phyloP scores from a whole-genome alignment of 768 basidiomycete genomes.

The Neoboletus brunneissimus region DNA sequence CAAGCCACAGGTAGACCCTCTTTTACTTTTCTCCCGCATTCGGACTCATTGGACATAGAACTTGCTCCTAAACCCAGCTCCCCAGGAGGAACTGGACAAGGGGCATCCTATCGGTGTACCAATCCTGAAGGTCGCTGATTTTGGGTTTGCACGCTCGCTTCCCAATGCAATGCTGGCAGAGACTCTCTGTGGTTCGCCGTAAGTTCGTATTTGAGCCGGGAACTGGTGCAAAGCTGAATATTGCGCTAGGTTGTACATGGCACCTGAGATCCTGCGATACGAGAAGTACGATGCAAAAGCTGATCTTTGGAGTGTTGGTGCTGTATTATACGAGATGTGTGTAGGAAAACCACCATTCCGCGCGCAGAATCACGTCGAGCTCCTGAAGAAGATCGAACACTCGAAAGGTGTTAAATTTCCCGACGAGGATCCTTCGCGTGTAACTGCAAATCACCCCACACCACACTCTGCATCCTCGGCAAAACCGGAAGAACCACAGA shows the following conservation, averaged over 20 bases:
- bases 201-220: slow-evolving; percentile 33
- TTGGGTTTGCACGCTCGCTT: slow-evolving; percentile 92
- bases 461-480: slow-evolving; percentile 16
- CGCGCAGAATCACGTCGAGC: slow-evolving; percentile 93
- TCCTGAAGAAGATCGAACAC: slow-evolving; percentile 88
- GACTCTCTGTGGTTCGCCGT: slow-evolving; percentile 97
- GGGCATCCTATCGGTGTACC: slow-evolving; percentile 93
- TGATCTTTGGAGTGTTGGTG: slow-evolving; percentile 97
- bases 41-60: slow-evolving; percentile 53
- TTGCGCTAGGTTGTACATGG: slow-evolving; percentile 84
- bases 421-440: slow-evolving; percentile 69
- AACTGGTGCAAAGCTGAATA: neutral
- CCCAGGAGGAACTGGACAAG: slow-evolving; percentile 72
- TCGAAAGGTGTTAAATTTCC: slow-evolving; percentile 94
- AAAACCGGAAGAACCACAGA: slow-evolving; percentile 47
- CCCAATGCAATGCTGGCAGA: slow-evolving; percentile 95
- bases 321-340: slow-evolving; percentile 93
- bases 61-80: slow-evolving; percentile 81
- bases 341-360: slow-evolving; percentile 93
- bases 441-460: slow-evolving; percentile 34
- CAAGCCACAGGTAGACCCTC: slow-evolving; percentile 73
- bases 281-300: slow-evolving; percentile 98
- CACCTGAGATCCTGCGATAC: slow-evolving; percentile 94
- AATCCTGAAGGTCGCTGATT: slow-evolving; percentile 95
- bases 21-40: neutral